phyloP scores from a whole-genome alignment of 805 yeast genomes.

The Cyberlindnera veronae region DNA sequence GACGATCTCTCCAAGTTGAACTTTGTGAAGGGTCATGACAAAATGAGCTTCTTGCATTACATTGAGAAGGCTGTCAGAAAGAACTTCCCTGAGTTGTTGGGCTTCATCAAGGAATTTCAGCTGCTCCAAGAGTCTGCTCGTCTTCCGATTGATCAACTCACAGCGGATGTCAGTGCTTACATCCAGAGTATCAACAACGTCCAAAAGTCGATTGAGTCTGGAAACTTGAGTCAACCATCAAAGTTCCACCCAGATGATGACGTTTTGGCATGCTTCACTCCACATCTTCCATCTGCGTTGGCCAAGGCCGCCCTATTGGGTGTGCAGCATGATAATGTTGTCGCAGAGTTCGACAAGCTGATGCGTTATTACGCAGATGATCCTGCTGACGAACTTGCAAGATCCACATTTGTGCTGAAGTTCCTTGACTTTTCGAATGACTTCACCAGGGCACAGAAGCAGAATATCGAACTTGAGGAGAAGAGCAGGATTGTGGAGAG shows the following conservation, averaged over 20 bases:
- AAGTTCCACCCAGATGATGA: conserved; percentile 82
- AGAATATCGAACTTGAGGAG: conserved; percentile 78
- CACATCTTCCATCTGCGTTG: conserved; percentile 72
- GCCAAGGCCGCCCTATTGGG: conserved; percentile 62
- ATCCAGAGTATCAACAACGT: conserved; percentile 63
- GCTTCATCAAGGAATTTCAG: conserved; percentile 70
- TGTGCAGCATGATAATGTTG: conserved; percentile 58
- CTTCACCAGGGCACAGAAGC: conserved; percentile 74
- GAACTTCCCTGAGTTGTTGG: conserved; percentile 73
- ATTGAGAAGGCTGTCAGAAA: conserved; percentile 85
- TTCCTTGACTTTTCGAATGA: conserved; percentile 77
- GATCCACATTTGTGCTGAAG: conserved; percentile 69
- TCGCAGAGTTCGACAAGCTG: conserved; percentile 61
- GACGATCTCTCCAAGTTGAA: conserved; percentile 86
- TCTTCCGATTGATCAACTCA: conserved; percentile 77
- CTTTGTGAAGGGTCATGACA: conserved; percentile 85
- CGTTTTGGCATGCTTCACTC: conserved; percentile 55
- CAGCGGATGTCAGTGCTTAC: conserved; percentile 65
- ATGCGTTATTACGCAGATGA: conserved; percentile 94
- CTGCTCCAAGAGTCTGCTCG: conserved; percentile 52
- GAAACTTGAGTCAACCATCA: conserved; percentile 77
- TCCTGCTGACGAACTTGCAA: conserved; percentile 60
- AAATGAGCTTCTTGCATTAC: conserved; percentile 85
- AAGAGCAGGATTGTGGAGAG: conserved; percentile 74
- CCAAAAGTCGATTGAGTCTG: conserved; percentile 69